Base-by-base conservation (phyloP, 2,329 filamentous ascomycete species). In the Colletotrichum orchidophilum region DNA sequence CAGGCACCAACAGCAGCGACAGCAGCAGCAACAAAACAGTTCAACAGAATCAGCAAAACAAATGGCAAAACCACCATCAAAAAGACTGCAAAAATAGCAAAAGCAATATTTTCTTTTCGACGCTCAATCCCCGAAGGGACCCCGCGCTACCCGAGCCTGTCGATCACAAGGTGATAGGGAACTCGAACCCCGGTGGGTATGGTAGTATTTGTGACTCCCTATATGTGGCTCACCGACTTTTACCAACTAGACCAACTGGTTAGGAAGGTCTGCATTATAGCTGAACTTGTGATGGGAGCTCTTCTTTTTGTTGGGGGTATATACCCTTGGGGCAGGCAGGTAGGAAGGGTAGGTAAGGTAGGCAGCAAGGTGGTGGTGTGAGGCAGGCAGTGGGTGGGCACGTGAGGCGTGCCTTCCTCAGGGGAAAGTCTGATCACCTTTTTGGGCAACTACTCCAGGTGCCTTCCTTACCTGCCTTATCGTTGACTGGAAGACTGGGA, bases 141-240 rank as follows among this genome's bases (percentile, higher is more conserved):
- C 12, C n/a, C 39, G 39, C 52, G 52, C 52, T 27, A 57, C 27
- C 35, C 62, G 33, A 49, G 62, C 53, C 42, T 65, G 39, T n/a
- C 15, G 54, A n/a, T 52, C 18, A 61, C 9, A 61, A 54, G 55
- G 49, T 58, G 52, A 52, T 46, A 18, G 42, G 49, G 55, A 53
- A n/a, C 63, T 66, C 54, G 54, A 66, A 60, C n/a, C 29, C 15
- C 26, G n/a, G 52, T n/a, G 7, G 26, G 26, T 29, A 15, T 53
- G 46, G 54, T 60, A 31, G 54, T 66, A 53, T 52, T 66, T 60
- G 33, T 60, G 26, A 21, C 24, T 58, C 39, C 35, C 35, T 57
- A n/a, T 49, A 21, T 24, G 50, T 50, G 50, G 24, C 9, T 39
- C 52, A 15, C 33, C 46, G 33, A 24, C 49, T 63, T 63, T 63